These are phyloP conservation scores for Emericellopsis cladophorae DNA, from an alignment of 2,329 filamentous ascomycete genomes.

Conservation along the genomic window DNA sequence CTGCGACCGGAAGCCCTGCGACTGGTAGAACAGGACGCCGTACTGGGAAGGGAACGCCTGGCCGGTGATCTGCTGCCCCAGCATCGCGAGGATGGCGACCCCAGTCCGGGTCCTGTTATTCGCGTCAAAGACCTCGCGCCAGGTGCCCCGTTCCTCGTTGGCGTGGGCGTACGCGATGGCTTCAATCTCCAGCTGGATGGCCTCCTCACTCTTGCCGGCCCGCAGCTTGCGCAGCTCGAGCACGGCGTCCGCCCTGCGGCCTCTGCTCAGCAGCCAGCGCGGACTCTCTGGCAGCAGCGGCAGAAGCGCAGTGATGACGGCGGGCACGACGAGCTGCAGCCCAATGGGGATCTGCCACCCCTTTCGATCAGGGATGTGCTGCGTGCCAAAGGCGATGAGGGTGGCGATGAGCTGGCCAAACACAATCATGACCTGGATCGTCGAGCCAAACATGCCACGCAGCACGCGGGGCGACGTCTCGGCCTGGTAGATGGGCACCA, in stretches of 20 bases:
- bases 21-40: constrained; percentile 15
- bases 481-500: constrained; percentile 16
- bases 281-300: constrained; percentile 26
- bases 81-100: constrained; percentile 12
- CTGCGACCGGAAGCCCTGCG: constrained; percentile 13
- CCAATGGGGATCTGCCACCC: constrained; percentile 31
- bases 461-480: constrained; percentile 12
- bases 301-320: constrained; percentile 19
- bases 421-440: constrained; percentile 14
- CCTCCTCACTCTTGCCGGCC: constrained; percentile 9
- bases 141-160: background rate
- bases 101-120: constrained; percentile 9
- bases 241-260: constrained; percentile 14
- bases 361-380: constrained; percentile 6
- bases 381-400: constrained; percentile 12
- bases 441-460: constrained; percentile 14
- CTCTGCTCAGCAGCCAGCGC: constrained; percentile 14
- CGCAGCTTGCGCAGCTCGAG: constrained; percentile 11
- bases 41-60: constrained; percentile 15
- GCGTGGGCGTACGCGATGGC: constrained; percentile 1
- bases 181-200: constrained; percentile 9
- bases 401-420: constrained; percentile 12
- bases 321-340: constrained; percentile 27
- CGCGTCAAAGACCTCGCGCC: constrained; percentile 1
- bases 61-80: constrained; percentile 17